Evolutionary conservation across 257 asterid genomes (phyloP), one percentile per base, ranked within the genome.

Genomic region (Nicotiana tomentosiformis): DNA sequence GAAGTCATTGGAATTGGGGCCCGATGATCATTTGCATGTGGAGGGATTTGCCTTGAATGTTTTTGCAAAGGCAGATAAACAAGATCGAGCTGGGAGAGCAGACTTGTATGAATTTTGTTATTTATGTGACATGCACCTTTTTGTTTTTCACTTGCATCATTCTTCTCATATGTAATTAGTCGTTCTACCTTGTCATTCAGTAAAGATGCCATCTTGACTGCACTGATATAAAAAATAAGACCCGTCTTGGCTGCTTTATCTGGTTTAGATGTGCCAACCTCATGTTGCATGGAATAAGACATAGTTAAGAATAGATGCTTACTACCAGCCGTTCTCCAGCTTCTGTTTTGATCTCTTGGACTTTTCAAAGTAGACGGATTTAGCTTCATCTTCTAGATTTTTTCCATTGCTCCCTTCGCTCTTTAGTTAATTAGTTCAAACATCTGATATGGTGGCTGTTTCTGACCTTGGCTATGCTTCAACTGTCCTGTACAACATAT

Each of bases 31-130:
- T 77, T 89, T 94, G 32, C 95, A 96, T 66, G 77, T 96, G 82
- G 99, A 96, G 88, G 99, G 98, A 35, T 96, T 96, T 83, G 98
- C 98, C 84, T 89, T 82, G 89, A 94, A 84, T 84, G 97, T 96
- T 85, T 96, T 96, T 69, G 80, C 95, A 0, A 96, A 89, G 89
- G 99, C 98, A 53, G 99, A 96, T 90, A 96, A 96, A 86, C 99
- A 96, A 87, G 99, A 96, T 83, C 93, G 97, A 78, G 92, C 98
- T 49, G 98, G 93, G 14, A 92, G 96, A 82, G 90, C 99, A 49
- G 99, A 93, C 86, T 83, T 92, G 98, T 95, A 90, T 23, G 96
- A 18, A 60, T 65, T 65, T 84, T 81, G 83, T 51, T 55, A 46
- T 55, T 3, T 55, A n/a, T 49, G 29, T 23, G 26, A 32, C 18